Conservation (phyloP, 768 basidiomycete genomes). For the Russula dissimulans region DNA sequence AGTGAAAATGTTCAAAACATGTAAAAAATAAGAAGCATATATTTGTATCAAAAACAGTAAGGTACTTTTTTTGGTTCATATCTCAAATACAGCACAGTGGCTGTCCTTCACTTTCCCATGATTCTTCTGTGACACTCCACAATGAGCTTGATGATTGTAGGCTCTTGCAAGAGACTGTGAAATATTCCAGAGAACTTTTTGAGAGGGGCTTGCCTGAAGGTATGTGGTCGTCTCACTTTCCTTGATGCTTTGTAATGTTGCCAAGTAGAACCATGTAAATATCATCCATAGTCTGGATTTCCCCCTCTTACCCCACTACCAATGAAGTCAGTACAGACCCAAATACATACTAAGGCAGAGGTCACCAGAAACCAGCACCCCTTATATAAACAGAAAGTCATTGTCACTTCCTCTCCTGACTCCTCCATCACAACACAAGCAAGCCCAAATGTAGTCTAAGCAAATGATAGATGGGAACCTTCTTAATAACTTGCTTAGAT, state of each 20-base stretch:
- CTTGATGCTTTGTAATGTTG: background rate
- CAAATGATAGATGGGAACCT: too few relatives aligned
- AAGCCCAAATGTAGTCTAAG: too few relatives aligned
- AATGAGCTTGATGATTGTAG: slow-evolving; percentile 16
- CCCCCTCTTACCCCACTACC: slow-evolving; percentile 35
- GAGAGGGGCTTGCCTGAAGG: slow-evolving; percentile 3
- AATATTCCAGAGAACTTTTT: slow-evolving; percentile 20
- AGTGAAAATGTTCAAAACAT: too few relatives aligned
- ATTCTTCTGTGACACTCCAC: slow-evolving; percentile 24
- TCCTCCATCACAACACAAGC: too few relatives aligned
- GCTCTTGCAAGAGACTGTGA: slow-evolving; percentile 19
- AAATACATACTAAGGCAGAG: slow-evolving; percentile 75
- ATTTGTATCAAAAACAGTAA: too few relatives aligned
- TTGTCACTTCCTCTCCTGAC: too few relatives aligned
- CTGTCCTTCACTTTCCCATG: slow-evolving; percentile 27
- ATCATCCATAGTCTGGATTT: slow-evolving; percentile 23
- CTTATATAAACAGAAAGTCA: too few relatives aligned
- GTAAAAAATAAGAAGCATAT: too few relatives aligned
- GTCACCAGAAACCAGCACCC: too few relatives aligned
- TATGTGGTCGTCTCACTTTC: background rate
- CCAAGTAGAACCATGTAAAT: slow-evolving; percentile 3
- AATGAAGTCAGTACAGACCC: slow-evolving; percentile 64
- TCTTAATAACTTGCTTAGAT: too few relatives aligned
- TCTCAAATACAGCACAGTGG: too few relatives aligned
- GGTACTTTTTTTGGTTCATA: too few relatives aligned